phyloP scores from a whole-genome alignment of 78 protist genomes.

The Diacronema lutheri region DNA sequence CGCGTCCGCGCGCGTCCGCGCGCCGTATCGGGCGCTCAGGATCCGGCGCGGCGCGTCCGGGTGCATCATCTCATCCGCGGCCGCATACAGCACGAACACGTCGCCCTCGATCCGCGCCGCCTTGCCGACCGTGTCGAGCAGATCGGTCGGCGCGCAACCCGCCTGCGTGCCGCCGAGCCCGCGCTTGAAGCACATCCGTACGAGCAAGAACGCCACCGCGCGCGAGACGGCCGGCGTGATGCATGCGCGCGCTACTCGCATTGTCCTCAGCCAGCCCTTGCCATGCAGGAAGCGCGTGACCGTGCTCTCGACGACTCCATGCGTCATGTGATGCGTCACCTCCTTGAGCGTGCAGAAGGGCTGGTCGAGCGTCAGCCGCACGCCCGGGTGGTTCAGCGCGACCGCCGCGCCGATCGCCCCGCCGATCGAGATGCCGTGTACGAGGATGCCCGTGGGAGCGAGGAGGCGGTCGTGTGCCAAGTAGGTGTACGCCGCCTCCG shows the following conservation, averaged over 20 bases:
- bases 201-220: not conserved
- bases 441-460: not conserved
- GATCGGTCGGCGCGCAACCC: not conserved
- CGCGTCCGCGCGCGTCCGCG: too few species aligned
- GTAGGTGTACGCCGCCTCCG: not conserved
- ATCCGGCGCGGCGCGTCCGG: not conserved
- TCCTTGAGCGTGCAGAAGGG: not conserved
- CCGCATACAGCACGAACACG: not conserved
- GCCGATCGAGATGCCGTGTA: constrained; percentile 11
- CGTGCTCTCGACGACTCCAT: not conserved
- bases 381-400: not conserved
- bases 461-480: too few species aligned
- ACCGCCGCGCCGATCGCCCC: not conserved
- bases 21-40: not conserved
- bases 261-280: not conserved
- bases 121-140: not conserved
- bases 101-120: not conserved
- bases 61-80: constrained; percentile 12
- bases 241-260: not conserved
- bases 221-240: not conserved
- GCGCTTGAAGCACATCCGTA: not conserved
- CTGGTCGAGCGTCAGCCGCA: constrained; percentile 2
- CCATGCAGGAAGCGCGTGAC: too few species aligned
- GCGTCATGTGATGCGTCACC: not conserved
- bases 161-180: not conserved